Base-by-base conservation (phyloP, 2,329 filamentous ascomycete species). In the Aspergillus spinulosporus region DNA sequence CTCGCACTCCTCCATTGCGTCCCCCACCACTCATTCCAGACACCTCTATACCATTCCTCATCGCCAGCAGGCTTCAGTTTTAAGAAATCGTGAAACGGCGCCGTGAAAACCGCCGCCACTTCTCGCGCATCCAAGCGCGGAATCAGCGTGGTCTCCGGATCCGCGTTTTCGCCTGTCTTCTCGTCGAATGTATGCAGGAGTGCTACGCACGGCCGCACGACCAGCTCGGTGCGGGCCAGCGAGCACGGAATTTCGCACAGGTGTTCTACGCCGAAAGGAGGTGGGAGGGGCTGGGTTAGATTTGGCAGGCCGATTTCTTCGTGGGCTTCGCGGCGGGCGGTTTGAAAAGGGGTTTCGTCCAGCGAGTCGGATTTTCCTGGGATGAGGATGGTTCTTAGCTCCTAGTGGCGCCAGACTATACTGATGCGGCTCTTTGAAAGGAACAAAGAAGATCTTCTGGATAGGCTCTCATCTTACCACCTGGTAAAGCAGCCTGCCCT, bases 51-150 rank as follows among this genome's bases (percentile, higher is more conserved):
- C 92, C 92, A 97, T 54, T 85, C 81, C 0, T 85, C 15, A 43
- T 52, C 73, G 62, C 78, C 72, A 60, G 89, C 80, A 6, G 39
- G 39, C 39, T 15, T 42, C 39, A 42, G 9, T 46, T 77, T 79
- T 52, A 97, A 76, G 71, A 97, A 97, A 70, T 92, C 89, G 71
- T 88, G 85, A 65, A 97, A 91, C 0, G 90, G 89, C 4, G 89
- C 92, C 4, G 90, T 93, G 76, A 97, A 97, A 34, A 97, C 91
- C 44, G 92, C 92, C 1, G 92, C 92, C 1, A 97, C 93, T 74
- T 97, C 93, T 62, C 89, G 88, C 1, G 92, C 89, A 74, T 97
- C 90, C 8, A 97, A 81, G 39, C 85, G 83, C 0, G 93, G 92
- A 58, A 90, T 90, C 74, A 92, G 82, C 59, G 80, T 83, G 63